A percentile compares a stretch with the other conserved stretches of the same genome.
These are phyloP conservation scores for Fomitopsis pinicola DNA, from an alignment of 1,284 basidiomycete genomes.

Conservation along the genomic window DNA sequence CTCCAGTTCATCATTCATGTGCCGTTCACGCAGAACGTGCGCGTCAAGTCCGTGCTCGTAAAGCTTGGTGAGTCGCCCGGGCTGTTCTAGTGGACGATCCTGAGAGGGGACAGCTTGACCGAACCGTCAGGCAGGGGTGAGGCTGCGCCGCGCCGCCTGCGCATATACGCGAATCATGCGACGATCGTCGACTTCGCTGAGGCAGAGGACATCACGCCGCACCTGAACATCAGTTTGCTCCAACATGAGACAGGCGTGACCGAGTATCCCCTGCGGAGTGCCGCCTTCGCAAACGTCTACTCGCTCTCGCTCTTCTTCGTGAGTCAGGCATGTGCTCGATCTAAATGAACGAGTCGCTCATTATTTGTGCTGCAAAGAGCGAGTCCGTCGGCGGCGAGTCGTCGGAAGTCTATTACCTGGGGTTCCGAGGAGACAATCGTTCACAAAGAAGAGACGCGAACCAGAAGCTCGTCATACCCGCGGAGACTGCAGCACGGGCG, in stretches of 20 bases:
- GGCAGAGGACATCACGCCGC: conserved; percentile 60
- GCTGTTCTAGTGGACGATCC: neutral
- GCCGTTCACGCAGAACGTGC: conserved; percentile 74
- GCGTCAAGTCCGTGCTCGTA: conserved; percentile 65
- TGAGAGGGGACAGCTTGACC: conserved; percentile 8
- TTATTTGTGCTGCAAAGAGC: conserved; percentile 31
- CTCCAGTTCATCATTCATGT: conserved; percentile 72
- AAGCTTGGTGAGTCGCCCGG: conserved; percentile 54
- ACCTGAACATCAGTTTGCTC: conserved; percentile 65
- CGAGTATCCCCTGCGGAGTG: conserved; percentile 74
- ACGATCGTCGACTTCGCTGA: conserved; percentile 75
- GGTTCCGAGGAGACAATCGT: conserved; percentile 73
- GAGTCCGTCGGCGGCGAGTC: conserved; percentile 60
- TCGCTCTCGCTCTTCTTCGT: conserved; percentile 77
- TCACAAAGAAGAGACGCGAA: conserved; percentile 53
- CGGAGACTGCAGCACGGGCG: conserved; percentile 67
- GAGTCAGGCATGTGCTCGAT: conserved; percentile 4
- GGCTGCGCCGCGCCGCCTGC: conserved; percentile 56
- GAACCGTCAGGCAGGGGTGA: conserved; percentile 61
- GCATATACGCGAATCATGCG: conserved; percentile 66
- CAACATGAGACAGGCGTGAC: conserved; percentile 63
- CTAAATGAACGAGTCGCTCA: neutral
- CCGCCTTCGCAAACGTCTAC: conserved; percentile 71
- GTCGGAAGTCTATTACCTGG: conserved; percentile 70
- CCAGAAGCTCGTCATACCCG: conserved; percentile 63